phyloP scores from a whole-genome alignment of 1,284 basidiomycete species.

The Irpex sp. region DNA sequence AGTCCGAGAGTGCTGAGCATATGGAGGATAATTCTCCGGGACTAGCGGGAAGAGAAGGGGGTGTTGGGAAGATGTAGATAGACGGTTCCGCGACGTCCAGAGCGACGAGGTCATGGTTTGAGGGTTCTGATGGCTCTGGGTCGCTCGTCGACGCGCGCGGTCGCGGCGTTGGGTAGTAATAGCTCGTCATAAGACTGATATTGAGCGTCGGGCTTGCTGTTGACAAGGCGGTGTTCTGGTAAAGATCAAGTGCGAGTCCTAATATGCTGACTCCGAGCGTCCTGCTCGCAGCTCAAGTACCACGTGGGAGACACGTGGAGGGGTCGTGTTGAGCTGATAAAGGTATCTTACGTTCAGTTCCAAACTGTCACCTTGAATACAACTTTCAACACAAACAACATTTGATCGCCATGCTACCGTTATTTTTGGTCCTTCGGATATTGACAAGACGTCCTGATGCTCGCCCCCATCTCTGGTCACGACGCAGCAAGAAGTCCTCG shows the following conservation, averaged over 20 bases:
- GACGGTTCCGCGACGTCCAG: constrained; percentile 22
- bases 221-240: too few species aligned
- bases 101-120: background rate
- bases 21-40: constrained; percentile 21
- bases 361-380: background rate
- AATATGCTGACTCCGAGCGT: too few species aligned
- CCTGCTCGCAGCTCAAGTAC: background rate
- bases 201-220: background rate
- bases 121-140: constrained; percentile 2
- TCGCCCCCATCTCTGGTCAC: background rate
- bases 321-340: background rate
- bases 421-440: background rate
- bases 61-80: constrained; percentile 34
- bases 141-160: background rate
- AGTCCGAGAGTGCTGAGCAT: constrained; percentile 25
- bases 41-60: constrained; percentile 24
- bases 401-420: background rate
- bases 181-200: constrained; percentile 19
- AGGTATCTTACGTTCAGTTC: background rate
- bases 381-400: background rate
- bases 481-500: constrained; percentile 10
- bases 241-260: too few species aligned
- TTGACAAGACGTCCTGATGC: background rate
- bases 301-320: background rate
- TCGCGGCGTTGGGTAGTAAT: constrained; percentile 17